These are phyloP conservation scores for Arthroderma uncinatum DNA, from an alignment of 2,329 filamentous ascomycete species.

Conservation along the genomic window DNA sequence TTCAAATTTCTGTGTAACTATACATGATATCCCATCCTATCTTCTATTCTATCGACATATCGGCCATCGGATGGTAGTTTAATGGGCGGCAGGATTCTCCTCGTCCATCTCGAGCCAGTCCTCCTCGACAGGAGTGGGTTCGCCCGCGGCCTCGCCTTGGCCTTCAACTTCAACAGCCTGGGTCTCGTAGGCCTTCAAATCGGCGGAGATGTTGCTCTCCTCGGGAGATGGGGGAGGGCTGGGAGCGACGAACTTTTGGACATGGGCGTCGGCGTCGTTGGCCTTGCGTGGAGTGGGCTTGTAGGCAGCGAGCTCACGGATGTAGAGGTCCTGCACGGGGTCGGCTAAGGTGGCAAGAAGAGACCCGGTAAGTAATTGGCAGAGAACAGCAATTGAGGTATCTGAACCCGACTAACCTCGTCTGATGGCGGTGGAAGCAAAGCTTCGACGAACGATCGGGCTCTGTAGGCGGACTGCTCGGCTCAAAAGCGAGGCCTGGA, in stretches of 20 bases:
- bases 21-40: conserved; percentile 10
- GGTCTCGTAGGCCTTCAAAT: conserved; percentile 86
- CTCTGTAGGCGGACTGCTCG: conserved; percentile 49
- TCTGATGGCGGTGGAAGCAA: conserved; percentile 51
- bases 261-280: conserved; percentile 76
- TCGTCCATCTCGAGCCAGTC: conserved; percentile 77
- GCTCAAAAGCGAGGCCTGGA: conserved; percentile 50
- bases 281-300: conserved; percentile 76
- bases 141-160: conserved; percentile 45
- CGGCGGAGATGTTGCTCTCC: conserved; percentile 82
- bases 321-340: conserved; percentile 94
- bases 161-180: conserved; percentile 94
- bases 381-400: conserved; percentile 3
- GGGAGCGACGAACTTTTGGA: conserved; percentile 74
- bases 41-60: conserved; percentile 4
- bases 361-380: not conserved
- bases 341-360: conserved; percentile 55
- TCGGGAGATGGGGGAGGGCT: conserved; percentile 79
- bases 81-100: conserved; percentile 38
- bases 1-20: conserved; percentile 8
- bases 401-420: conserved; percentile 40
- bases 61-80: conserved; percentile 12
- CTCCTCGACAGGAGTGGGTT: conserved; percentile 51
- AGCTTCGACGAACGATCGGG: conserved; percentile 49
- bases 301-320: conserved; percentile 91